Evolutionary conservation across 2,329 filamentous ascomycete species (phyloP), one percentile per base, ranked within the genome.

Genomic region (Fusarium hainanense): DNA sequence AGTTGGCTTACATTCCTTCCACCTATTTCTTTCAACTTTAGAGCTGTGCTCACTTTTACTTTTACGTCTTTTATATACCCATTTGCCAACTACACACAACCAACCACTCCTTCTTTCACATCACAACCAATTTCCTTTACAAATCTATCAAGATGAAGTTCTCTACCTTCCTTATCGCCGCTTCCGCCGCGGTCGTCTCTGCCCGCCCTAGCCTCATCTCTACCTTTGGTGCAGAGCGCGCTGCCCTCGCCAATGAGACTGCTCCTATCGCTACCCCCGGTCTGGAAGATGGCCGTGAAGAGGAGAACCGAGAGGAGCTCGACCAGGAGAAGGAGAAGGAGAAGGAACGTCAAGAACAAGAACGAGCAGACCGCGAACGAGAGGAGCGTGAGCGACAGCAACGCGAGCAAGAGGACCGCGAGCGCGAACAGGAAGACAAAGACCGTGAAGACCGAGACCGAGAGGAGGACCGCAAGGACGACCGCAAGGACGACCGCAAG

Each of bases 81-180:
- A 37, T 47, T 46, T 52, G 41, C 52, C 51, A 60, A 54, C 52
- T 69, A 61, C 51, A 68, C 18, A 43, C 34, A 14, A 42, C 34
- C 25, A 25, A 34, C 23, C 43, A 40, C 43, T 50, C 42, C 23
- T 28, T 54, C 34, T 25, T 30, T 60, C 64, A 69, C 42, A 52
- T 8, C 28, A 40, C 27, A 23, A 44, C 6, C 16, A 34, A 25
- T n/a, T 37, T 42, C 20, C n/a, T 42, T 25, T 21, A 11, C n/a
- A 28, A 52, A 20, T 65, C 14, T 69, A 58, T 77, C 82, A 85
- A 81, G 70, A 87, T 87, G 85, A 84, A 85, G 82, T 77, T 80
- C 78, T 76, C 81, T 54, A 80, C 79, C 68, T 73, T 86, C 77
- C 63, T 87, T 77, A 74, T 80, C 74, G 77, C 81, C 75, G 78